phyloP scores from a whole-genome alignment of 352 stramenopile species.

The Phytopythium cucurbitacearum region DNA sequence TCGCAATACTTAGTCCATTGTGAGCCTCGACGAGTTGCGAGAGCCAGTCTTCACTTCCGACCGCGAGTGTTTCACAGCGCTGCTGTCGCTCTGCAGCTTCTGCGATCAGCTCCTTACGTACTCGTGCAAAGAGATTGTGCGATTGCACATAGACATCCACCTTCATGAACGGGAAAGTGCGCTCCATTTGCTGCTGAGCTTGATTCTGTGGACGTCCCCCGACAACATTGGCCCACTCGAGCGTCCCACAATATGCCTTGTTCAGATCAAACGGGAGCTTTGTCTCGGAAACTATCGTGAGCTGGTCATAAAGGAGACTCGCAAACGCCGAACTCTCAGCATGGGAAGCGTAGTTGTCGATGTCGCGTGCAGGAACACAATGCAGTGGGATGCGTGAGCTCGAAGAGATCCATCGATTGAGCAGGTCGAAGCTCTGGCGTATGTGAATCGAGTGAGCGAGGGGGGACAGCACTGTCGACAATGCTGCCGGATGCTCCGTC shows the following conservation, averaged over 20 bases:
- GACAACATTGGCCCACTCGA: conserved; percentile 26
- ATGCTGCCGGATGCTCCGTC: conserved; percentile 44
- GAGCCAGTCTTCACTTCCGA: conserved; percentile 26
- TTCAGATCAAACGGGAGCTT: conserved; percentile 22
- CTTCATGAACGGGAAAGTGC: conserved; percentile 22
- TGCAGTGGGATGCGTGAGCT: conserved; percentile 41
- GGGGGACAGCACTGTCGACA: conserved; percentile 30
- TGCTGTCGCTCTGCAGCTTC: conserved; percentile 24
- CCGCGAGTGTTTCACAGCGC: conserved; percentile 8
- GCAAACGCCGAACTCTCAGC: conserved; percentile 38
- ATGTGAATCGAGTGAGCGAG: conserved; percentile 39
- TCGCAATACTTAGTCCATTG: conserved; percentile 6
- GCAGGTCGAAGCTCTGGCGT: conserved; percentile 39
- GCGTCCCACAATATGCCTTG: conserved; percentile 23
- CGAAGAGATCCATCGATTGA: conserved; percentile 52
- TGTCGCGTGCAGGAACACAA: conserved; percentile 17
- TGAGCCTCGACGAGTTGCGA: conserved; percentile 14
- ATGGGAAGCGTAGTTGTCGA: conserved; percentile 16
- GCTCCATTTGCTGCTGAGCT: conserved; percentile 3
- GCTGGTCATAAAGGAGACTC: conserved; percentile 51
- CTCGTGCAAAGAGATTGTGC: conserved; percentile 31
- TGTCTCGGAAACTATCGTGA: conserved; percentile 29
- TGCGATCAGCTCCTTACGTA: conserved; percentile 26
- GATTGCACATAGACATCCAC: conserved; percentile 35
- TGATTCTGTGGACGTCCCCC: background rate